Evolutionary conservation across 805 yeast species (phyloP), one percentile per base, ranked within the genome.

Genomic region (Schizosaccharomyces osmophilus): DNA sequence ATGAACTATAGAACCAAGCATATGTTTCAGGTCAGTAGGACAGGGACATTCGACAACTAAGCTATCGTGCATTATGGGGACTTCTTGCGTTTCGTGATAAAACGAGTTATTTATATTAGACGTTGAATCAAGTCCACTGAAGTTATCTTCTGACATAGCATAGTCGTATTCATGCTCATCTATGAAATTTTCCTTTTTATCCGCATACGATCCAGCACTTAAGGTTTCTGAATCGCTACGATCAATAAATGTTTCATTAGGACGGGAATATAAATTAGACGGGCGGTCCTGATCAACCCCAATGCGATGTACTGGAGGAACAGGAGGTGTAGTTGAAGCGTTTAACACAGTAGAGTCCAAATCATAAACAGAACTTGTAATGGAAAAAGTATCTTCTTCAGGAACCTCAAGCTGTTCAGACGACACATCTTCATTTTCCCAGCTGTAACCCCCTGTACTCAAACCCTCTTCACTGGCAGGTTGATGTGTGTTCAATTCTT

Each of bases 31-130:
- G 59, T 80, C 77, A 39, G 80, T 78, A n/a, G 94, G 82, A 1
- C 87, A 89, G 11, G 95, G 95, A 68, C 95, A 87, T 71, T 87
- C 95, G 63, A 87, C 77, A 42, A 87, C 86, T 69, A 87, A 78
- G 68, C 87, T 87, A 62, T 95, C 95, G 64, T 79, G 77, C 69
- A 79, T 81, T 70, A 82, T 74, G 59, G 76, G 69, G 45, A 83
- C 83, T 59, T 77, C 73, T 62, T 71, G 73, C 59, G 68, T 65
- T 19, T 22, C 26, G 26, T 45, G 26, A 36, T 36, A 36, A 36
- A 13, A 9, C 4, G 41, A 36, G 11, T 13, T 36, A 13, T 36
- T 36, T 4, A 11, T 9, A 36, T 6, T 4, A 11, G 41, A 36
- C 2, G 41, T 13, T 9, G 41, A 11, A 11, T 36, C 41, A 36